Evolutionary conservation across 371 early-diverging fungal species (phyloP).

Genomic region (Mucor saturninus): DNA sequence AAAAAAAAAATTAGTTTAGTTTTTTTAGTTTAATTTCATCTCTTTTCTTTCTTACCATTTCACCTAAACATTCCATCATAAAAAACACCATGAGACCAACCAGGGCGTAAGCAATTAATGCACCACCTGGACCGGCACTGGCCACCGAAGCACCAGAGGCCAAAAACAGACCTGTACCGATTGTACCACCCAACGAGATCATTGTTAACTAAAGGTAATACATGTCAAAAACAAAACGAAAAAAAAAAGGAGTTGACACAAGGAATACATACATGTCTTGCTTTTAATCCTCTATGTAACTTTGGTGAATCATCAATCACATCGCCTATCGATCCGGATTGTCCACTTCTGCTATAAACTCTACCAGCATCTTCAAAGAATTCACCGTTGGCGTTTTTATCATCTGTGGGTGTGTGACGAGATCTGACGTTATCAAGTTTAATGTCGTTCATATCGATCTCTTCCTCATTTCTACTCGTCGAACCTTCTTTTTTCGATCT

Average conservation of each 20-base stretch:
- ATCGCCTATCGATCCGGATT: slow-evolving; percentile 23
- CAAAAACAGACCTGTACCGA: slow-evolving; percentile 87
- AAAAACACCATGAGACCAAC: slow-evolving; percentile 85
- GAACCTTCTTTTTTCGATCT: slow-evolving; percentile 5
- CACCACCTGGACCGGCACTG: slow-evolving; percentile 83
- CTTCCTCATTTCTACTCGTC: slow-evolving; percentile 3
- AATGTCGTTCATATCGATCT: slow-evolving; percentile 24
- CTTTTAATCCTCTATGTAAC: slow-evolving; percentile 34
- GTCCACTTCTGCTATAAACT: slow-evolving; percentile 12
- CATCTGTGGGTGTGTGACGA: slow-evolving; percentile 12
- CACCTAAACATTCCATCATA: slow-evolving; percentile 83
- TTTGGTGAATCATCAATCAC: slow-evolving; percentile 22
- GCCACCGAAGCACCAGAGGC: slow-evolving; percentile 82
- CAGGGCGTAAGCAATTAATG: slow-evolving; percentile 72
- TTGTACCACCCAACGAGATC: slow-evolving; percentile 82
- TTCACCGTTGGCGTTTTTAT: not conserved
- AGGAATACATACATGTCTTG: slow-evolving; percentile 30
- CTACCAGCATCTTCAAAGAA: slow-evolving; percentile 10
- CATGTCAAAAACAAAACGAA: not conserved
- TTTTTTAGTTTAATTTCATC: not conserved
- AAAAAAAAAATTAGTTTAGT: not conserved
- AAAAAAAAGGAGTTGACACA: not conserved
- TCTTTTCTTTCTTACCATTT: slow-evolving; percentile 63
- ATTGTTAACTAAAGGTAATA: slow-evolving; percentile 59
- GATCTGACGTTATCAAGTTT: slow-evolving; percentile 13